Percentiles rank a stretch among this genome's conserved stretches.
These are phyloP conservation scores for Phytophthora citricola DNA, from an alignment of 352 stramenopile species.

Conservation along the genomic window DNA sequence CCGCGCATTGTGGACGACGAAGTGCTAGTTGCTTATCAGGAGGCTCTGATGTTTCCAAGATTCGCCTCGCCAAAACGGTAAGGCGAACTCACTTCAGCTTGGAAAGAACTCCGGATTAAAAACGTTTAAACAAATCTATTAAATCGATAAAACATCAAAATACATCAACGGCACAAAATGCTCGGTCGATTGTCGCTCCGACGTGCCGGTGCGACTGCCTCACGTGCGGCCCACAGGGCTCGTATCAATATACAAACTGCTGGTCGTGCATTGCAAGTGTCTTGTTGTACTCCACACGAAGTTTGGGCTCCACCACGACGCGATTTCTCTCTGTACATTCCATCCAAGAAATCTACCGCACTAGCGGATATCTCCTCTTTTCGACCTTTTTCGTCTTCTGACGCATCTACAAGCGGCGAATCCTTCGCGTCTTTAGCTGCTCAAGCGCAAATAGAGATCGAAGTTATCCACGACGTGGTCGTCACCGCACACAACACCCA, in stretches of 20 bases:
- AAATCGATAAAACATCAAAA: too few relatives aligned
- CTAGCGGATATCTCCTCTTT: background rate
- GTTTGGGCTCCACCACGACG: background rate
- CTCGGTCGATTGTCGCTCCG: conserved; percentile 10
- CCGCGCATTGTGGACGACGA: conserved; percentile 37
- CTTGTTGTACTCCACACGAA: conserved; percentile 7
- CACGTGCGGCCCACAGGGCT: background rate
- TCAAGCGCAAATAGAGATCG: conserved; percentile 49
- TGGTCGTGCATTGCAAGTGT: background rate
- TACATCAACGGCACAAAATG: conserved; percentile 22
- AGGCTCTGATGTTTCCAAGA: conserved; percentile 35
- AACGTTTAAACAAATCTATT: too few relatives aligned
- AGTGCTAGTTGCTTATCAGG: conserved; percentile 63
- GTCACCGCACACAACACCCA: conserved; percentile 41
- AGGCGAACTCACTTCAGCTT: conserved; percentile 16
- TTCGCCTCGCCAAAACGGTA: conserved; percentile 62
- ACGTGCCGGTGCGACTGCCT: background rate
- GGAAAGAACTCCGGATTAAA: conserved; percentile 1
- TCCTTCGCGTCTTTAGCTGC: conserved; percentile 49
- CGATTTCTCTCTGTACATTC: conserved; percentile 10
- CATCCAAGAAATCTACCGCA: background rate
- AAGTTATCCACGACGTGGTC: conserved; percentile 60
- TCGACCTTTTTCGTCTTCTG: conserved; percentile 29
- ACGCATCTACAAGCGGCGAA: conserved; percentile 34
- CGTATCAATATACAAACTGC: background rate